phyloP scores from a whole-genome alignment of 306 rosid species.

The Inga laurina region DNA sequence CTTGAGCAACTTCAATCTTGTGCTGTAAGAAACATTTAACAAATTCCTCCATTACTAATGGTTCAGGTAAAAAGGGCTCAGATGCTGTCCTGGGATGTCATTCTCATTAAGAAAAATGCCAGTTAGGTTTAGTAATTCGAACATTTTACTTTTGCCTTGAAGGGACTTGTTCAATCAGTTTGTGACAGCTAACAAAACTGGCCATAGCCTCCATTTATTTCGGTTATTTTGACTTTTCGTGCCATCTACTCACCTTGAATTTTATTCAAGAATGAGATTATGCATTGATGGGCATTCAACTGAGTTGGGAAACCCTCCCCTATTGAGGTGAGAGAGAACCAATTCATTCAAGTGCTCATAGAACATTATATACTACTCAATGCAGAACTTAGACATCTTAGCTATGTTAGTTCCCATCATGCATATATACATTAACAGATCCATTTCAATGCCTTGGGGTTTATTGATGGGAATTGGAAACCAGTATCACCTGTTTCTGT shows the following conservation, averaged over 20 bases:
- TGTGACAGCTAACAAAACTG: neutral
- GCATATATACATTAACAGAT: neutral
- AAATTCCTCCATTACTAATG: neutral
- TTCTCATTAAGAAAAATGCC: neutral
- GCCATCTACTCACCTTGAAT: neutral
- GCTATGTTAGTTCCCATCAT: neutral
- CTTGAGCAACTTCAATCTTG: neutral
- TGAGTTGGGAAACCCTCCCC: neutral
- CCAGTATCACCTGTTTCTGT: neutral
- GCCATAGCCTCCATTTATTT: neutral
- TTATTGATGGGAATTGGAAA: neutral
- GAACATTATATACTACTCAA: neutral
- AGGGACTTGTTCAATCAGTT: neutral
- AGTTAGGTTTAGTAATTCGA: neutral
- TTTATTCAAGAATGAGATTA: neutral
- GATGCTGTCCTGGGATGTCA: neutral
- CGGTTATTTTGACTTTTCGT: neutral
- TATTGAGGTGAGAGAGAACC: neutral
- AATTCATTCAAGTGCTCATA: neutral
- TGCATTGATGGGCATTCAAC: neutral
- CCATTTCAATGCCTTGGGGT: neutral
- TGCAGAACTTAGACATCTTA: neutral
- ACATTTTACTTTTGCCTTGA: neutral
- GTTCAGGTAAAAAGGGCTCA: neutral
- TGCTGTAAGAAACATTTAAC: neutral